A percentile compares a stretch with the other conserved stretches of the same genome.
These are phyloP conservation scores for Colletotrichum sp. DNA, from an alignment of 2,329 filamentous ascomycete genomes.

Conservation along the genomic window DNA sequence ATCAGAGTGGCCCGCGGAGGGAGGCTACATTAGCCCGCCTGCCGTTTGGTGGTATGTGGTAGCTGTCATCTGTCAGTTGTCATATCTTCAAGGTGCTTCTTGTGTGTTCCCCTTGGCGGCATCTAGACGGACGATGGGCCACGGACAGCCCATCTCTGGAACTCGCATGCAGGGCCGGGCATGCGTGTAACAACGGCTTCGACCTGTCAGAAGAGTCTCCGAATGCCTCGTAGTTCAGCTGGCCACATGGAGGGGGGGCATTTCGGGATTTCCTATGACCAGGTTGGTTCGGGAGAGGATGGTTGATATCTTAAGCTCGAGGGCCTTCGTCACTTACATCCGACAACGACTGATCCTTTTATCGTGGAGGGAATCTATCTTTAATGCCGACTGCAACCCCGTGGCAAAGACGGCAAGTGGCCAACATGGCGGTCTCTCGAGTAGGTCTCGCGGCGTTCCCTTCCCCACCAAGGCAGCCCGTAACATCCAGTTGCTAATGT, in stretches of 20 bases:
- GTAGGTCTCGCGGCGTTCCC: background rate
- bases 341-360: background rate
- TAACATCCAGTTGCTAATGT: background rate
- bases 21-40: slow-evolving; percentile 6
- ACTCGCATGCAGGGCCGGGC: background rate
- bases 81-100: slow-evolving; percentile 15
- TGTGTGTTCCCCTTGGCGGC: background rate
- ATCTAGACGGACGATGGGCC: slow-evolving; percentile 2
- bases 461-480: background rate
- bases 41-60: slow-evolving; percentile 11
- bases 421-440: background rate
- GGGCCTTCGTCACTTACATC: background rate
- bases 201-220: slow-evolving; percentile 4
- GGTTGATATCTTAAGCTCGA: background rate
- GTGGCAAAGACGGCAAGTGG: background rate
- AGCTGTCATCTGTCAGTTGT: slow-evolving; percentile 22
- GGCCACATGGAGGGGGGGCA: background rate
- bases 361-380: background rate
- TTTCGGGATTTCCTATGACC: background rate
- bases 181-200: slow-evolving; percentile 2
- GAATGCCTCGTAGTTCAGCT: slow-evolving; percentile 3
- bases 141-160: slow-evolving; percentile 1
- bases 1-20: background rate
- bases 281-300: background rate
- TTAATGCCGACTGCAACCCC: background rate